Conservation (phyloP, 2,329 filamentous ascomycete genomes). For the Claviceps sp. region DNA sequence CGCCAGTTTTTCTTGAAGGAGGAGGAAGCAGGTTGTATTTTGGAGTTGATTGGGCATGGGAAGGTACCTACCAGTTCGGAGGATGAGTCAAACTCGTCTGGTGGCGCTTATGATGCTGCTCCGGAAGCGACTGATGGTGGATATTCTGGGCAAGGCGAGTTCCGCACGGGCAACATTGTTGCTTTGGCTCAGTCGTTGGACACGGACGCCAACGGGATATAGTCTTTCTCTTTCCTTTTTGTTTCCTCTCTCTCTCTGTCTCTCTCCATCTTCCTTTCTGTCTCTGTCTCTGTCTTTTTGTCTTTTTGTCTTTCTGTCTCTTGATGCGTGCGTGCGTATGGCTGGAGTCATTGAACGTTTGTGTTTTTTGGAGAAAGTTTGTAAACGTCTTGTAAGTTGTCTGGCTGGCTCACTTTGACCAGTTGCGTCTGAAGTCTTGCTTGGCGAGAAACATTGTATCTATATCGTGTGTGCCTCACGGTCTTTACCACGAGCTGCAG, state of each 20-base stretch:
- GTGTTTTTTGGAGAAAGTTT: too few relatives aligned
- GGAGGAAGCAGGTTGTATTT: not conserved
- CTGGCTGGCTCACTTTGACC: too few relatives aligned
- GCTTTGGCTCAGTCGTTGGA: not conserved
- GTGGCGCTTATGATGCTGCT: not conserved
- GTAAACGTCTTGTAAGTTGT: too few relatives aligned
- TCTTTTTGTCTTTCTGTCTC: too few relatives aligned
- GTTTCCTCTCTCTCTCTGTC: not conserved
- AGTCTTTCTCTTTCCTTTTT: not conserved
- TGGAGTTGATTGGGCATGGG: slow-evolving; percentile 9
- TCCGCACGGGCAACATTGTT: not conserved
- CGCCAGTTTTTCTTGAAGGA: not conserved
- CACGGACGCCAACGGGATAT: not conserved
- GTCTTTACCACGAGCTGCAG: too few relatives aligned
- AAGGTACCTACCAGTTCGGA: not conserved
- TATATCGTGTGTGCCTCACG: too few relatives aligned
- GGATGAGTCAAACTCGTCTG: not conserved
- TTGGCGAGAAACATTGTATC: too few relatives aligned
- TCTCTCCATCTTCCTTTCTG: too few relatives aligned
- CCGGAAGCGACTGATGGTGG: not conserved
- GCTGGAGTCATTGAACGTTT: too few relatives aligned
- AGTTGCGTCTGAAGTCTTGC: too few relatives aligned
- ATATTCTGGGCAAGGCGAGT: not conserved
- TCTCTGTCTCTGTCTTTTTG: not conserved
- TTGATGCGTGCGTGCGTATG: too few relatives aligned